These are phyloP conservation scores for Aureobasidium sp. DNA, from an alignment of 2,329 filamentous ascomycete species.

Conservation along the genomic window DNA sequence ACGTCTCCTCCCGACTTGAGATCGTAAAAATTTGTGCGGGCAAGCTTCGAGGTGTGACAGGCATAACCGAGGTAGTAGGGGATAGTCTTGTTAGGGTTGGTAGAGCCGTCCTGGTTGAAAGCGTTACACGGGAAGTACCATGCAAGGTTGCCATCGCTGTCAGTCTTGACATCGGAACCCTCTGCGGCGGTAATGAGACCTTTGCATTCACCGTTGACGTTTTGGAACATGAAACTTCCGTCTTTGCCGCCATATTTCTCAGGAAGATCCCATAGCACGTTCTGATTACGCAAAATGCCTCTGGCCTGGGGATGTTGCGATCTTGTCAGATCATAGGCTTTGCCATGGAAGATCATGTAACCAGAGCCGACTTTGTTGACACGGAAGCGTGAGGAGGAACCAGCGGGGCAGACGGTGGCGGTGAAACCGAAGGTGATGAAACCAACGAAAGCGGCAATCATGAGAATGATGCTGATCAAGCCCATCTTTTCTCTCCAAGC, in stretches of 20 bases:
- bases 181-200: constrained; percentile 67
- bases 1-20: constrained; percentile 72
- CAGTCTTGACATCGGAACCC: constrained; percentile 71
- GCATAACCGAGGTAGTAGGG: constrained; percentile 76
- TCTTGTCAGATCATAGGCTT: constrained; percentile 72
- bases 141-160: constrained; percentile 65
- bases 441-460: constrained; percentile 83
- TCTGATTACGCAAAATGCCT: constrained; percentile 66
- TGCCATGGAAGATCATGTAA: constrained; percentile 95
- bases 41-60: constrained; percentile 70
- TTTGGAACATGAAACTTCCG: constrained; percentile 95
- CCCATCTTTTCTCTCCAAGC: constrained; percentile 99
- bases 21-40: constrained; percentile 69
- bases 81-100: constrained; percentile 63
- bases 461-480: constrained; percentile 82
- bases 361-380: constrained; percentile 73
- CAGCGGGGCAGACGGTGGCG: constrained; percentile 70
- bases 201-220: constrained; percentile 96
- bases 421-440: constrained; percentile 98
- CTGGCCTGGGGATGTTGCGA: constrained; percentile 74
- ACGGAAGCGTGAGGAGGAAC: constrained; percentile 61
- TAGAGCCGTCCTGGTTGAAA: constrained; percentile 91
- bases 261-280: constrained; percentile 81
- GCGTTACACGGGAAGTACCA: constrained; percentile 96
- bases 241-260: constrained; percentile 73